phyloP scores from a whole-genome alignment of 108 stramenopile species.

The Nitzschia putrida region DNA sequence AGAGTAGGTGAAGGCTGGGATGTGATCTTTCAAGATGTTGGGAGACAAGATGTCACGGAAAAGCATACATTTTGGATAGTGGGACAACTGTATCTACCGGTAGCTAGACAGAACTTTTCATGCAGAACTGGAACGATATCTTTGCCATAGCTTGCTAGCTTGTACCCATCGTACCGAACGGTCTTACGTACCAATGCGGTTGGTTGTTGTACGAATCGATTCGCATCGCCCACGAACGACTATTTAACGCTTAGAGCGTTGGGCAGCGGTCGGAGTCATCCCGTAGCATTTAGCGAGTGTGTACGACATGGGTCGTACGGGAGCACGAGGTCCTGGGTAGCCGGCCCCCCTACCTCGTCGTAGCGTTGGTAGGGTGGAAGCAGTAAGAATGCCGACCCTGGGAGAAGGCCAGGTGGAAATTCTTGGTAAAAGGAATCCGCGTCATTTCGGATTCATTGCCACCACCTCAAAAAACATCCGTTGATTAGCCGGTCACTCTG shows the following conservation, averaged over 20 bases:
- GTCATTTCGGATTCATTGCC: constrained; percentile 3
- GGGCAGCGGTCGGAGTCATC: neutral
- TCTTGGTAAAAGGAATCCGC: neutral
- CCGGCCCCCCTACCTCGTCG: neutral
- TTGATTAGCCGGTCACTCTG: neutral
- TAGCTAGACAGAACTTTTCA: no score
- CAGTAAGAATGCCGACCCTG: neutral
- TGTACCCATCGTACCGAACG: no score
- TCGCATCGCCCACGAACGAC: neutral
- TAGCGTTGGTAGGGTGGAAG: neutral
- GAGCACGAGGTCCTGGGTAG: neutral
- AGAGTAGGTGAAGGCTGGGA: no score
- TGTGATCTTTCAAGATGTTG: no score
- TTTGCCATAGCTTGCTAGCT: no score
- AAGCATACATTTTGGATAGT: no score
- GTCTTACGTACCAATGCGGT: no score
- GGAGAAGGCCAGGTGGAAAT: neutral
- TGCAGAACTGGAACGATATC: no score
- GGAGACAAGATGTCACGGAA: no score
- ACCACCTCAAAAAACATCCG: constrained; percentile 2
- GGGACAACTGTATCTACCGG: no score
- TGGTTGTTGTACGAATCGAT: no score
- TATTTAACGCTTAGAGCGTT: neutral
- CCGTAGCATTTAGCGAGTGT: neutral
- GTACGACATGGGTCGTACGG: neutral